Base-by-base conservation (phyloP, 768 basidiomycete species). In the Boletellus ananiceps region DNA sequence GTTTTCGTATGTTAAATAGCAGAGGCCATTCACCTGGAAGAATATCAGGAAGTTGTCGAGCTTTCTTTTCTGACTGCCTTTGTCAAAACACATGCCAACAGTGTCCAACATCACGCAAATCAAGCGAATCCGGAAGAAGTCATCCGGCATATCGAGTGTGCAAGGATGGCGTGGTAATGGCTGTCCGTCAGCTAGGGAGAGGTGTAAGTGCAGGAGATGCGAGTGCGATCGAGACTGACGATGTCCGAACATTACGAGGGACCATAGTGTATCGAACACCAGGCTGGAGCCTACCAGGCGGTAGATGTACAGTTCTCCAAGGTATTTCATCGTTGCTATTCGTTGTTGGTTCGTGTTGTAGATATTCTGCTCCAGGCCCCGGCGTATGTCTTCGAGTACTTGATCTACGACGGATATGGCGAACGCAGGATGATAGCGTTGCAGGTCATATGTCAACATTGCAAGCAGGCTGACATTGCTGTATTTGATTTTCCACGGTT, bases 241-340 rank as follows among this genome's bases (percentile, higher is more conserved):
- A 73, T 98, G 94, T 8, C 94, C 96, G 58, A 96, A 98, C 0
- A 92, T 96, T 19, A 93, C 84, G 35, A 99, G 67, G 6, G 87
- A 87, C 96, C 96, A 99, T 2, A 99, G 69, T 0, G 84, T 88
- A 64, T 98, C 95, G 54, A 98, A 96, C 39, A 98, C 78, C 59
- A 98, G 82, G 13, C 83, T 74, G 6, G 93, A 95, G 58, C 87
- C 87, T 59, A 98, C 71, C 16, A 97, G 74, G 19, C 96, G 82
- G 66, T 96, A 98, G 66, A 95, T 98, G 69, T 98, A 99, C 37
- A 99, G 73, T 69, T 99, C 96, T 37, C 95, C 96, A 2, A 99
- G 79, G 66, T 93, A 97, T 68, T 95, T 97, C 62, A 96, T 79
- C 0, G 89, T 85, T 0, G 96, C 88, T 49, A 98, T 75, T 45